These are phyloP conservation scores for Strobilomyces echinocephalus DNA, from an alignment of 768 basidiomycete species.

Conservation along the genomic window DNA sequence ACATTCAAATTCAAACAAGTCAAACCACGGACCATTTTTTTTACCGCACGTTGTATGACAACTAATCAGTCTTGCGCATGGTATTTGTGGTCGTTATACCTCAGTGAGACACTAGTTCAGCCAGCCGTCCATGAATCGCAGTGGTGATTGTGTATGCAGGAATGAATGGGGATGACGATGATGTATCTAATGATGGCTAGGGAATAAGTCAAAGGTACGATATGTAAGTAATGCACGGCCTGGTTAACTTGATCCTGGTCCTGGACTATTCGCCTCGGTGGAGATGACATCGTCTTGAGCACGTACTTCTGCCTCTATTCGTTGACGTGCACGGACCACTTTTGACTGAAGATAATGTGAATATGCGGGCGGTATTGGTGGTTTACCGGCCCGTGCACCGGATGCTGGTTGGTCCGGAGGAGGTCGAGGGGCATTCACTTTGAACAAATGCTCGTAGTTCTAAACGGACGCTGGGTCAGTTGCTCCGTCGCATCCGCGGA, in stretches of 20 bases:
- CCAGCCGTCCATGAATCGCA: slow-evolving; percentile 10
- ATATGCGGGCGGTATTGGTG: slow-evolving; percentile 42
- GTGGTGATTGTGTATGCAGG: slow-evolving; percentile 15
- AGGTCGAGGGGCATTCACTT: slow-evolving; percentile 75
- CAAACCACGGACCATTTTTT: background rate
- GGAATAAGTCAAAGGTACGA: slow-evolving; percentile 15
- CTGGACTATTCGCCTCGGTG: slow-evolving; percentile 16
- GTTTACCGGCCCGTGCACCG: slow-evolving; percentile 36
- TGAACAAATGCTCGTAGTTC: slow-evolving; percentile 93
- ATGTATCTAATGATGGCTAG: slow-evolving; percentile 18
- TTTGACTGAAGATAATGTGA: slow-evolving; percentile 97
- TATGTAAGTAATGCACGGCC: slow-evolving; percentile 1
- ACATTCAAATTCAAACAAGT: background rate
- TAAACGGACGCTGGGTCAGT: slow-evolving; percentile 30
- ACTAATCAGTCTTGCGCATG: background rate
- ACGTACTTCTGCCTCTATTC: slow-evolving; percentile 83
- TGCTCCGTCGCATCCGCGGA: background rate
- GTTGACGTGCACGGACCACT: slow-evolving; percentile 89
- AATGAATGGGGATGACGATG: slow-evolving; percentile 26
- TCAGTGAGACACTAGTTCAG: too few species aligned
- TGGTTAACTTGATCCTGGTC: slow-evolving; percentile 22
- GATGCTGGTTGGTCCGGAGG: slow-evolving; percentile 43
- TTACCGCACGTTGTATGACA: background rate
- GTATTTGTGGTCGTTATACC: background rate
- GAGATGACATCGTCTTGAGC: slow-evolving; percentile 21